phyloP scores from a whole-genome alignment of 345 rosid species.

The sweet orange (Citrus sinensis) region DVS_A1.0 CM039163.1:23833001-23833500 shows the following conservation, averaged over 20 bases:
- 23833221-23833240: neutral
- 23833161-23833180: too few relatives aligned
- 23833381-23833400: constrained; percentile 56
- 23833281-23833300: constrained; percentile 55
- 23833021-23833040: too few relatives aligned
- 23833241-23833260: constrained; percentile 39
- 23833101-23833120: neutral
- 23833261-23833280: constrained; percentile 55
- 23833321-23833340: constrained; percentile 58
- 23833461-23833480: constrained; percentile 34
- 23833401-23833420: constrained; percentile 30
- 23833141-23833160: neutral
- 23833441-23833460: constrained; percentile 67
- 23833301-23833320: constrained; percentile 48
- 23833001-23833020: too few relatives aligned
- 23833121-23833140: neutral
- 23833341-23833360: constrained; percentile 47
- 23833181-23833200: neutral
- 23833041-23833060: neutral
- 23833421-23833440: constrained; percentile 72
- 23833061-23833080: neutral
- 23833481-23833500: constrained; percentile 37
- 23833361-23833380: constrained; percentile 45
- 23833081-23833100: neutral
- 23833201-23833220: neutral